Percentiles rank a stretch among this genome's conserved stretches.
These are phyloP conservation scores for Chlorella vulgaris DNA, from an alignment of 139 green algal species.

Conservation along the genomic window DNA sequence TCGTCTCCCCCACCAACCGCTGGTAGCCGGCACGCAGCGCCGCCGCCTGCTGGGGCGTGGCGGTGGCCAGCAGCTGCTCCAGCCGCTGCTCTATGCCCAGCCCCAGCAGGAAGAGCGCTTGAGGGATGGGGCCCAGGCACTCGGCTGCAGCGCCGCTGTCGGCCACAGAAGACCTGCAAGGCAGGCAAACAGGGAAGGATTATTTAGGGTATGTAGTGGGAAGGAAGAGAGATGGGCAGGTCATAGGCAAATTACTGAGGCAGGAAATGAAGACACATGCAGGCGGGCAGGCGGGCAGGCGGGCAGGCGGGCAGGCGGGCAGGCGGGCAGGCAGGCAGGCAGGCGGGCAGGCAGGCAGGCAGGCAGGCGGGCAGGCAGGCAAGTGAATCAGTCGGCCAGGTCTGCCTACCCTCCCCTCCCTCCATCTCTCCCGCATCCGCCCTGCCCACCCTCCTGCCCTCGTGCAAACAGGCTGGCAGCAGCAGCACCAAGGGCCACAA, in stretches of 20 bases:
- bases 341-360: no score
- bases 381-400: no score
- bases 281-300: no score
- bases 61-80: slow-evolving; percentile 40
- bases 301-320: no score
- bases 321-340: no score
- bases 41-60: slow-evolving; percentile 36
- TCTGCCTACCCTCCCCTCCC: no score
- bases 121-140: slow-evolving; percentile 75
- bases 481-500: no score
- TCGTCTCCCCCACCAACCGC: slow-evolving; percentile 36
- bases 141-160: slow-evolving; percentile 13
- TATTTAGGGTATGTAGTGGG: background rate
- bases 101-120: slow-evolving; percentile 72
- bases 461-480: background rate
- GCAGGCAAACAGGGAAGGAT: background rate
- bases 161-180: slow-evolving; percentile 43
- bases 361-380: no score
- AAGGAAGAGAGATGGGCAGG: background rate
- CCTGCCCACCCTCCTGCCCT: no score
- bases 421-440: no score
- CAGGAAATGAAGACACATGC: no score
- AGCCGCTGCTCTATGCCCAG: slow-evolving; percentile 79
- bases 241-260: no score
- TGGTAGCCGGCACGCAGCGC: slow-evolving; percentile 39